Base-by-base conservation (phyloP, 805 yeast genomes). In the Lachancea quebecensis region DNA sequence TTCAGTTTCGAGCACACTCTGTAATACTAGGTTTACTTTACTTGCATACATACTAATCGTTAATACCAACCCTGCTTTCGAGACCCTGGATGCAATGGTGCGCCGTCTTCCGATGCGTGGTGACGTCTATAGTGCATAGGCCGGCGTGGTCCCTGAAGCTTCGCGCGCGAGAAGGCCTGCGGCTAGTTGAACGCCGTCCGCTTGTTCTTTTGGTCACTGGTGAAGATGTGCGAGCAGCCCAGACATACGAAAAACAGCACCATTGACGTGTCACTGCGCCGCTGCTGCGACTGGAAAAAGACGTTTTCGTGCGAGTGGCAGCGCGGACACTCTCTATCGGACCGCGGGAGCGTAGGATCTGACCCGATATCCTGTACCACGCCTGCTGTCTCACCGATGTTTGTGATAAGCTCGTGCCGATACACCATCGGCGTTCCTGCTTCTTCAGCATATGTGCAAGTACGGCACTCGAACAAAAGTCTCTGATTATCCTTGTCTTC, bases 321-420 rank as follows among this genome's bases (percentile, higher is more conserved):
- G 44, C 76, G 74, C 2, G 97, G 96, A 66, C 99, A 93, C 57
- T 85, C 90, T 60, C 86, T 86, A 64, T 91, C 93, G 1, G 96
- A 85, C 53, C 97, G 75, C 45, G 99, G 99, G 60, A 93, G 80
- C 2, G 99, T 93, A n/a, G 98, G 98, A 66, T 93, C 99, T 18
- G 82, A 74, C 1, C 96, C 97, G 53, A 93, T 85, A 65, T 91
- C 98, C 62, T 86, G 90, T 34, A 93, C 95, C 44, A 86, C 95
- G 57, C 98, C 98, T 1, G 98, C 98, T 2, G 96, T 91, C 62
- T 87, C 97, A 60, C 70, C 96, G 52, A 91, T 87, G 57, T 85
- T 84, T 11, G 97, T 79, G 53, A 88, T 84, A 68, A 91, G 75
- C 68, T 93, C 98, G 65, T 93, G 95, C 54, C 97, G 75, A 65